phyloP scores from a whole-genome alignment of 371 early-diverging fungal species.

The Mucor lusitanicus region DNA sequence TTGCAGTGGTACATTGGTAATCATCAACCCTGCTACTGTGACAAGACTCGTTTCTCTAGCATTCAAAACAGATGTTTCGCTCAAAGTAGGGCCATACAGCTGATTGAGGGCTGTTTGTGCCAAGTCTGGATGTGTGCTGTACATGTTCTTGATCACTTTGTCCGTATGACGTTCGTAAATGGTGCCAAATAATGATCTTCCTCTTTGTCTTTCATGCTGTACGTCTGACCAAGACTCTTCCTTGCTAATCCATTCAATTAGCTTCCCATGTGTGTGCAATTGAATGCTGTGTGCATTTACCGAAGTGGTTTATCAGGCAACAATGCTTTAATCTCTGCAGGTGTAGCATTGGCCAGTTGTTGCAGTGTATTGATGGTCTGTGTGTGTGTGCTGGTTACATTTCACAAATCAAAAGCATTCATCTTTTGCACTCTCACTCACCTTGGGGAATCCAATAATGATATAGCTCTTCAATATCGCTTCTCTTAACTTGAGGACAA shows the following conservation, averaged over 20 bases:
- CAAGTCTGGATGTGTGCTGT: slow-evolving; percentile 33
- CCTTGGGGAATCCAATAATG: slow-evolving; percentile 43
- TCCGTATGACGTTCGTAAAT: slow-evolving; percentile 37
- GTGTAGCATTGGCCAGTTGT: slow-evolving; percentile 23
- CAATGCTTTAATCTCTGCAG: slow-evolving; percentile 18
- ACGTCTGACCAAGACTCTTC: slow-evolving; percentile 80
- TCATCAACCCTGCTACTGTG: slow-evolving; percentile 29
- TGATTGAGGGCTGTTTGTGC: slow-evolving; percentile 42
- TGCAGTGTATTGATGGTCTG: slow-evolving; percentile 43
- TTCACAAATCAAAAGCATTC: neutral
- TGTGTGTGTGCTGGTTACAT: neutral
- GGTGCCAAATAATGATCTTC: slow-evolving; percentile 29
- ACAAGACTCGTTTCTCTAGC: slow-evolving; percentile 40
- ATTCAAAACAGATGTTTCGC: slow-evolving; percentile 27
- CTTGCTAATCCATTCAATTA: neutral
- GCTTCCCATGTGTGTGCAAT: neutral
- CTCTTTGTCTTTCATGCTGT: slow-evolving; percentile 63
- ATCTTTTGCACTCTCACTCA: neutral
- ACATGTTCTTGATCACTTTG: slow-evolving; percentile 32
- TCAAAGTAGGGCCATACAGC: slow-evolving; percentile 35
- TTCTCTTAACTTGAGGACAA: slow-evolving; percentile 36
- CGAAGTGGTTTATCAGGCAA: slow-evolving; percentile 22
- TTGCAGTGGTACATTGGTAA: slow-evolving; percentile 33
- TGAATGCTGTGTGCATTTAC: neutral
- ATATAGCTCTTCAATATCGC: slow-evolving; percentile 38